Percentiles rank a stretch among this genome's conserved stretches.
Evolutionary conservation across 2,329 filamentous ascomycete genomes (phyloP).

Genomic region (Talaromyces rugulosus): DNA sequence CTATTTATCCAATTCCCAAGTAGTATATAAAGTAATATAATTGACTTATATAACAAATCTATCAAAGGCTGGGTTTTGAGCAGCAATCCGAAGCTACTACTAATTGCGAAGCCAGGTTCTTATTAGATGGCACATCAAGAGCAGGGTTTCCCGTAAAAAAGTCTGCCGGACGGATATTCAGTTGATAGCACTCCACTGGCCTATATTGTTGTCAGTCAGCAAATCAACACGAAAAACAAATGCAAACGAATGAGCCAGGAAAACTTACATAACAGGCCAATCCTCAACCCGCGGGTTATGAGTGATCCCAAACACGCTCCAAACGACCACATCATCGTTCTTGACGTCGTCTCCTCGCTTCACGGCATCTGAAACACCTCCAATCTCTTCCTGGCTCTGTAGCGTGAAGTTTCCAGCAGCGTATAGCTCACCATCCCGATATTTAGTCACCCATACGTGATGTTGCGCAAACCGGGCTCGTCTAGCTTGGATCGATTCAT

Average conservation of each 20-base stretch:
- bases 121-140: constrained; percentile 48
- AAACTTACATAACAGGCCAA: constrained; percentile 40
- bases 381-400: constrained; percentile 42
- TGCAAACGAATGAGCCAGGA: background rate
- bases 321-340: constrained; percentile 41
- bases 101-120: constrained; percentile 29
- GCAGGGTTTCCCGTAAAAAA: constrained; percentile 53
- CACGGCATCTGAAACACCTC: constrained; percentile 31
- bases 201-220: constrained; percentile 17
- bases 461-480: constrained; percentile 54
- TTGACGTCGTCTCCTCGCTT: constrained; percentile 29
- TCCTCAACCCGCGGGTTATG: constrained; percentile 43
- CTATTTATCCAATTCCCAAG: background rate
- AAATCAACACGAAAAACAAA: background rate
- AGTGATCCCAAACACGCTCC: constrained; percentile 42
- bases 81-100: constrained; percentile 30
- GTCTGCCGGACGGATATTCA: constrained; percentile 47
- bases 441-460: constrained; percentile 52
- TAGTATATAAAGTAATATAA: too few species aligned
- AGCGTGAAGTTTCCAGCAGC: constrained; percentile 54
- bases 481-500: constrained; percentile 47
- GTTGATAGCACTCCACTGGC: constrained; percentile 35
- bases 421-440: constrained; percentile 50
- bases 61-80: constrained; percentile 21
- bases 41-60: background rate